Base-by-base conservation (phyloP, 441 rosid species). In the Macaranga tanarius region DNA sequence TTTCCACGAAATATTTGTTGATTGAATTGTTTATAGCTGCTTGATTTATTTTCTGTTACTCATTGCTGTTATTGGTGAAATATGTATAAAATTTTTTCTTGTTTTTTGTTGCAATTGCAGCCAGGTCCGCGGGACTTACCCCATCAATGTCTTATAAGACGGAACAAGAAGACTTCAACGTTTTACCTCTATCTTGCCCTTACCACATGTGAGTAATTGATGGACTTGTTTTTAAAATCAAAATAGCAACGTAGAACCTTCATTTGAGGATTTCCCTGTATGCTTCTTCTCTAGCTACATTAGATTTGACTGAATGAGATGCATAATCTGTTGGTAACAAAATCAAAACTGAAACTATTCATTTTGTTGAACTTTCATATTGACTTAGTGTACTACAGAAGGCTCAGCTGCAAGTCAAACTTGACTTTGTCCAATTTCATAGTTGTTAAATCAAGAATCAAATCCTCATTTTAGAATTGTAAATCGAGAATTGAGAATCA, bases 131-230 rank as follows among this genome's bases (percentile, higher is more conserved):
- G 83, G 7, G 94, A 88, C n/a, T 71, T 73, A 51, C 86, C 91
- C 0, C 88, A 92, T 70, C 95, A 88, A 67, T 94, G 97, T 79
- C 79, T 92, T 70, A 88, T 92, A 69, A 90, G 75, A 80, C 84
- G 97, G 83, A 86, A 83, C 76, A 88, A 86, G 88, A 89, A 81
- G 85, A 88, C 84, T 20, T 88, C 97, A 11, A 92, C 97, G 0
- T 92, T 90, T 75, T 90, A 73, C 84, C 89, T 92, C 73, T 88
- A 86, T 81, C 94, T 95, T 57, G 86, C 93, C 60, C 90, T 85
- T 57, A 70, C 85, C 13, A 86, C 94, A 69, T 86, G 99, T 94
- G 83, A 94, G 96, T 85, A 10, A 23, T 72, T 78, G 20, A 1
- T 56, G n/a, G 55, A 63, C 31, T 62, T 61, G 15, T 61, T 50